Evolutionary conservation across 1,139 yeast genomes (phyloP), one percentile per base, ranked within the genome.

Genomic region (Barnettozyma hawaiiensis): DNA sequence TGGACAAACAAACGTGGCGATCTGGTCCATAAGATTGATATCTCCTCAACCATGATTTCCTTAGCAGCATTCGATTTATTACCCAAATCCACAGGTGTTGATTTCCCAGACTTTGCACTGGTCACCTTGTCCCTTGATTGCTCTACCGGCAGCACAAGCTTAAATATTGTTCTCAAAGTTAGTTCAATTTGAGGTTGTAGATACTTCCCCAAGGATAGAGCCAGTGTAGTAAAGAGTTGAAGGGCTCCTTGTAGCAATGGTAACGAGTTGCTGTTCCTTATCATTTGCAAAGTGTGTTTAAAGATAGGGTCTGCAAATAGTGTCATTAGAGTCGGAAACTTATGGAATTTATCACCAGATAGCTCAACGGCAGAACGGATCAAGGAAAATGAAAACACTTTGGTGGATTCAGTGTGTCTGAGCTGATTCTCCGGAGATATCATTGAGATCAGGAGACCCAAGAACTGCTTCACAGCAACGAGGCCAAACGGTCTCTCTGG

Each of bases 331-430:
- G 84, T 72, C 2, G 83, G 79, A 55, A 85, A 92, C 11, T 69
- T 62, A 1, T 84, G 76, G 42, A 92, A 71, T 32, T 74, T 75
- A 35, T 67, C 63, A 3, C 97, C 97, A 7, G 92, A 71, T 9
- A 87, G 82, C 60, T 92, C 97, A 44, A 92, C 73, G 1, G 95
- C 86, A 1, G 83, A 81, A 42, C 80, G 81, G 32, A 94, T 71
- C 37, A 92, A 72, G 36, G 81, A 75, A 28, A 94, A 66, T 0
- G 96, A 94, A 66, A 92, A 80, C 12, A 85, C 82, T 44, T 96
- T 74, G 1, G 97, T 83, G 28, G 87, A 75, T 59, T 90, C 96
- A 53, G 94, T 85, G 55, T 87, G 94, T 57, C 85, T 92, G 54
- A 78, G 78, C 57, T 83, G 86, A 53, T 86, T 85, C 16, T 82